These are phyloP conservation scores for Forsythia viridissima DNA, from an alignment of 257 asterid species.

Conservation along the genomic window DNA sequence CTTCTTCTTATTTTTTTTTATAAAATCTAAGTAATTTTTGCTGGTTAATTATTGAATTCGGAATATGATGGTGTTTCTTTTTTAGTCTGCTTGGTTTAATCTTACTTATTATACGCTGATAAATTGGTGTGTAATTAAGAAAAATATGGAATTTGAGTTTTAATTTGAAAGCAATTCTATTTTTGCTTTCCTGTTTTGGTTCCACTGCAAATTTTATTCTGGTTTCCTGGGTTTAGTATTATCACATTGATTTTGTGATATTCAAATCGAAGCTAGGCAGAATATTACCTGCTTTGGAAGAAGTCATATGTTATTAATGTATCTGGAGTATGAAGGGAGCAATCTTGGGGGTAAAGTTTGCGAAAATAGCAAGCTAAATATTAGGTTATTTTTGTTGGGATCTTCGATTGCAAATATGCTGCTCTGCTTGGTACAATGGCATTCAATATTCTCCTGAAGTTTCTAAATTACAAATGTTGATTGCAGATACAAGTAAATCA, in stretches of 20 bases:
- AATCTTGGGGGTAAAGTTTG: not conserved
- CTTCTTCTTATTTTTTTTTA: not conserved
- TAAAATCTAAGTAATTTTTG: not conserved
- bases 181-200: constrained; percentile 8
- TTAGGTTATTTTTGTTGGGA: constrained; percentile 2
- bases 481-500: constrained; percentile 93
- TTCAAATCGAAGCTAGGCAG: not conserved
- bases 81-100: not conserved
- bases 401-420: constrained; percentile 4
- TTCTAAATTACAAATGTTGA: constrained; percentile 21
- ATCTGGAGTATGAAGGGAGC: not conserved
- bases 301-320: not conserved
- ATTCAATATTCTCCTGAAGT: constrained; percentile 8
- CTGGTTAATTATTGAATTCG: constrained; percentile 8
- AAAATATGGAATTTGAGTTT: constrained; percentile 13
- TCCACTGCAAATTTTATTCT: not conserved
- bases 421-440: constrained; percentile 13
- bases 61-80: constrained; percentile 3
- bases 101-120: constrained; percentile 3
- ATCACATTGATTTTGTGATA: constrained; percentile 10
- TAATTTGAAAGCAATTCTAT: not conserved
- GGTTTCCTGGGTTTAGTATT: constrained; percentile 10
- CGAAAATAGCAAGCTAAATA: not conserved
- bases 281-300: not conserved
- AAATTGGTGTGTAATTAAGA: constrained; percentile 8